Conservation (phyloP, 441 rosid genomes). For the Cnidoscolus chayamansa region DNA sequence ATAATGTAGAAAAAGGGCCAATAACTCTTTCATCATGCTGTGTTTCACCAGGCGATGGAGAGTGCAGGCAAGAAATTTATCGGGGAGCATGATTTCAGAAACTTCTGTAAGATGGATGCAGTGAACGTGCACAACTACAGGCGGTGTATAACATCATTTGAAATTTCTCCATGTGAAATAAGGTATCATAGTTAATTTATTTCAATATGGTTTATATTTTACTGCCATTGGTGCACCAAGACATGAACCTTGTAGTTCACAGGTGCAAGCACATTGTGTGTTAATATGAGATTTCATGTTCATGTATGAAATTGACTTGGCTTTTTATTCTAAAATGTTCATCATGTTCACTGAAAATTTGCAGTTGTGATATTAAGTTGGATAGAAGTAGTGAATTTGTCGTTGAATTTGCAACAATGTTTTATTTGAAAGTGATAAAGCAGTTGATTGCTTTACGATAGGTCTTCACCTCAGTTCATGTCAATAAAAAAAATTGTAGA, state of each 20-base stretch:
- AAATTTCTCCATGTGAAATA: constrained; percentile 51
- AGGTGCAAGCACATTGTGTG: neutral
- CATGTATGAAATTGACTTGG: neutral
- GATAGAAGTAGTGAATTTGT: neutral
- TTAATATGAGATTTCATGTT: neutral
- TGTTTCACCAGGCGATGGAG: constrained; percentile 65
- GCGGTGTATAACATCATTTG: constrained; percentile 59
- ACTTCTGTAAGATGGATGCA: constrained; percentile 96
- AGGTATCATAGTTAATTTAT: constrained; percentile 42
- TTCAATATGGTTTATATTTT: neutral
- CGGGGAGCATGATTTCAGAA: constrained; percentile 89
- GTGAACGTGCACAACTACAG: constrained; percentile 72
- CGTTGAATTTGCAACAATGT: constrained; percentile 1
- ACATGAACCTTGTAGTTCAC: neutral
- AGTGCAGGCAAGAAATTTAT: constrained; percentile 70
- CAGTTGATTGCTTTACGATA: neutral
- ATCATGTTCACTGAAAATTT: neutral
- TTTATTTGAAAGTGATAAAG: neutral
- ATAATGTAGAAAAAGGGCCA: constrained; percentile 6
- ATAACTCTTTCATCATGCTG: constrained; percentile 17
- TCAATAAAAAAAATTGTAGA: neutral
- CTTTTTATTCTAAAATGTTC: neutral
- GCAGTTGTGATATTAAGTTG: neutral
- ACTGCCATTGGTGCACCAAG: constrained; percentile 4
- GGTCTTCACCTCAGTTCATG: neutral